phyloP scores from a whole-genome alignment of 208 protist genomes.

The Leishmania turanica region DNA sequence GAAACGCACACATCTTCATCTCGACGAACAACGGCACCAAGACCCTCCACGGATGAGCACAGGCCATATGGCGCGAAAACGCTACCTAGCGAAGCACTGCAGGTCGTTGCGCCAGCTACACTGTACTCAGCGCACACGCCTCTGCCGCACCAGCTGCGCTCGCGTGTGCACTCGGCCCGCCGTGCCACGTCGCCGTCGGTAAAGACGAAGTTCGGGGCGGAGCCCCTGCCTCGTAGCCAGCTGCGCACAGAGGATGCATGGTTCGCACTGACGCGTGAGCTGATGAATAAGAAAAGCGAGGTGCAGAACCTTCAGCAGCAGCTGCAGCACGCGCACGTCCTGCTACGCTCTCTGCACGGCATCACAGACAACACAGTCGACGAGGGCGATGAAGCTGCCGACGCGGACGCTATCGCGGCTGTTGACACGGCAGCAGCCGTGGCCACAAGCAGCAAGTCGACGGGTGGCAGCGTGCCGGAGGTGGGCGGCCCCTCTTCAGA shows the following conservation, averaged over 20 bases:
- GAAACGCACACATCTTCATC: not conserved
- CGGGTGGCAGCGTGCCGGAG: not conserved
- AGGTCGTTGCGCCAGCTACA: not conserved
- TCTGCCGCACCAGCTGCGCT: slow-evolving; percentile 26
- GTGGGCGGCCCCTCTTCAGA: not conserved
- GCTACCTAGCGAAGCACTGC: not conserved
- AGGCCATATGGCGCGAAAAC: not conserved
- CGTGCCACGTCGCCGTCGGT: slow-evolving; percentile 1
- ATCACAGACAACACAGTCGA: slow-evolving; percentile 6
- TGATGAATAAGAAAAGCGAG: slow-evolving; percentile 35
- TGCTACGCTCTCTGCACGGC: slow-evolving; percentile 30
- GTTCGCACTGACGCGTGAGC: slow-evolving; percentile 30
- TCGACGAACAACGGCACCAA: not conserved
- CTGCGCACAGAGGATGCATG: slow-evolving; percentile 30
- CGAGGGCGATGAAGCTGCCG: not conserved
- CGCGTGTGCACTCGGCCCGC: slow-evolving; percentile 5
- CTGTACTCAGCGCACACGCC: not conserved
- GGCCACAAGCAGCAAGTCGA: not conserved
- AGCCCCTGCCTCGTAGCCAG: not conserved
- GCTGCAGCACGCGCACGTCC: slow-evolving; percentile 38
- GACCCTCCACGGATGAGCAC: not conserved
- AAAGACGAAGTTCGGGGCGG: not conserved
- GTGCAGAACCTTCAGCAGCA: slow-evolving; percentile 40
- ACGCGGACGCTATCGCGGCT: not conserved
- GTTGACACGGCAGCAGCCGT: not conserved